Base-by-base conservation (phyloP, 2,329 filamentous ascomycete species). In the Dactylella cylindrospora region DNA sequence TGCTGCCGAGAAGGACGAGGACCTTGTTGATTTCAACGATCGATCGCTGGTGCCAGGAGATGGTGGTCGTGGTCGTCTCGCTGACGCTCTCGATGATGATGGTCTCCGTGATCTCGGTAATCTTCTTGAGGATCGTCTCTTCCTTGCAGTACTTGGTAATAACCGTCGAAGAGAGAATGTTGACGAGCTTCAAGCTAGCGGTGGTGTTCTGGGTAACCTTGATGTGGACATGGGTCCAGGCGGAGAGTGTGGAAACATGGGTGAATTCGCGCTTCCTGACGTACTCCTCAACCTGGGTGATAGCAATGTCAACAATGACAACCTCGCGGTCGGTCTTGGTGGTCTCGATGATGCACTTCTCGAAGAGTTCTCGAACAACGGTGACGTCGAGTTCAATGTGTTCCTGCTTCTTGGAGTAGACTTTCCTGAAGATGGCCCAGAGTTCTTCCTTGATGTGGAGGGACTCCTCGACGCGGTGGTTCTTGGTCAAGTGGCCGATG, bases 51-150 rank as follows among this genome's bases (percentile, higher is more conserved):
- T 39, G 35, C 51, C 51, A 49, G 2, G 51, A 49, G n/a, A 55
- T 36, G n/a, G 28, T 43, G 2, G 35, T 51, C 2, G 47, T 33
- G 12, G 15, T 40, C 3, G 22, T 51, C 23, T 49, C 45, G 26
- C 47, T 51, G 19, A 51, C 47, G 15, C 47, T 51, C 7, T 51
- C 36, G 28, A 51, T 43, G 28, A 51, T 51, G 15, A 51, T 43
- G 2, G 47, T 51, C 20, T 51, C 47, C 6, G 47, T 41, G 47
- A 51, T 51, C n/a, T 51, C 47, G 19, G 36, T 32, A 29, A 51
- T 51, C 19, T 43, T 51, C 33, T 51, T 51, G 26, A 51, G 23
- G n/a, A 51, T 51, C 1, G 47, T 51, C 19, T 51, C 47, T 15
- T 51, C 47, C n/a, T 51, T 51, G 47, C 47, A 51, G 15, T 41